phyloP scores from a whole-genome alignment of 148 eudicot species.

The Fagopyrum tataricum region DNA sequence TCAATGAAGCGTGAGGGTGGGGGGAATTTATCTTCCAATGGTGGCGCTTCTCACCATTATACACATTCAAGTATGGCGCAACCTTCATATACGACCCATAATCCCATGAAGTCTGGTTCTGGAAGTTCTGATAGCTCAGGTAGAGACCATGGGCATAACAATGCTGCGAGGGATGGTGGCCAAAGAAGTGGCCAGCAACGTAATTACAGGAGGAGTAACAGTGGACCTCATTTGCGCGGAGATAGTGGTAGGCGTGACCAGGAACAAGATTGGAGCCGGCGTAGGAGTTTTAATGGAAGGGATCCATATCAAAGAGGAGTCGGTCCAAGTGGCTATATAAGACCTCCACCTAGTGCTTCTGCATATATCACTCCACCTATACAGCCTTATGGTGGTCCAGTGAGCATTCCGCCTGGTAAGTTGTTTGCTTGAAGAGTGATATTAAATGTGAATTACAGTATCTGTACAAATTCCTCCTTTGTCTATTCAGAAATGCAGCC shows the following conservation, averaged over 20 bases:
- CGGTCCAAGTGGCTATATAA: slow-evolving; percentile 39
- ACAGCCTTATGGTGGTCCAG: slow-evolving; percentile 38
- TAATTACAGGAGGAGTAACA: slow-evolving; percentile 40
- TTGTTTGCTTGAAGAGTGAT: not conserved
- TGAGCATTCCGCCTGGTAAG: slow-evolving; percentile 57
- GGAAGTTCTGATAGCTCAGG: slow-evolving; percentile 39
- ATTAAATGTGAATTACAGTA: not conserved
- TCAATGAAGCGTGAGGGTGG: slow-evolving; percentile 60
- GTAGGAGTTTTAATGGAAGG: slow-evolving; percentile 47
- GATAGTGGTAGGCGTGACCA: slow-evolving; percentile 67
- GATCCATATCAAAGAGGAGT: slow-evolving; percentile 44
- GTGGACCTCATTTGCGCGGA: slow-evolving; percentile 58
- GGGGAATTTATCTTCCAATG: slow-evolving; percentile 42
- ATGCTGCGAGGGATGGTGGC: slow-evolving; percentile 40
- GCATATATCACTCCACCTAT: slow-evolving; percentile 39
- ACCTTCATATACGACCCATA: slow-evolving; percentile 15
- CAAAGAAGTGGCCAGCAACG: slow-evolving; percentile 48
- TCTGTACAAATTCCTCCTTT: not conserved
- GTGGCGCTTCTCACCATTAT: slow-evolving; percentile 45
- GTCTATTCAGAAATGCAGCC: slow-evolving; percentile 41
- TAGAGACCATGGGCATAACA: slow-evolving; percentile 30
- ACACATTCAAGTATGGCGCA: slow-evolving; percentile 26
- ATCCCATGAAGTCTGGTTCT: slow-evolving; percentile 31
- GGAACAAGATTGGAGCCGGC: slow-evolving; percentile 63
- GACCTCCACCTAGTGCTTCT: slow-evolving; percentile 34